These are phyloP conservation scores for Verticillium isaacii DNA, from an alignment of 2,329 filamentous ascomycete species.

Conservation along the genomic window DNA sequence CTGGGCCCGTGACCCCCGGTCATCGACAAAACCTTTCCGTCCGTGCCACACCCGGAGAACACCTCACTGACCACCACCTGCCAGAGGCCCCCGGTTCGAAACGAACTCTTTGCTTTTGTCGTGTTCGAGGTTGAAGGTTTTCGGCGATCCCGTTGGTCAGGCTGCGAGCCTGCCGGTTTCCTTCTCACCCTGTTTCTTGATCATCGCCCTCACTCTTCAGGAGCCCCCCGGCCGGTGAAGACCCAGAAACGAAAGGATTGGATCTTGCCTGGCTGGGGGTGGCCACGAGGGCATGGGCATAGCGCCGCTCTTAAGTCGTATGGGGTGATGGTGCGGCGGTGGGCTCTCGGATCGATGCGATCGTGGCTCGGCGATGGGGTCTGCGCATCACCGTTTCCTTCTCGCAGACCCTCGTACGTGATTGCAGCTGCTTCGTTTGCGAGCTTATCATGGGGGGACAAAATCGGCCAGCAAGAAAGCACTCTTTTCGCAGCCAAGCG, in stretches of 20 bases:
- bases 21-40: background rate
- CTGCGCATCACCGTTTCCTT: background rate
- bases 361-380: background rate
- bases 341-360: background rate
- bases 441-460: background rate
- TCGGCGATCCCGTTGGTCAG: background rate
- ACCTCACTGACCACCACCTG: background rate
- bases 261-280: background rate
- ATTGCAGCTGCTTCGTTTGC: background rate
- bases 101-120: slow-evolving; percentile 1
- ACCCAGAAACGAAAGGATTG: no score
- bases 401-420: background rate
- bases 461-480: background rate
- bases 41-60: background rate
- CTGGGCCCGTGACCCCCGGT: background rate
- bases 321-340: background rate
- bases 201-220: background rate
- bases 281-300: background rate
- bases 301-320: background rate
- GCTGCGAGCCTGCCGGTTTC: background rate
- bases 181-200: background rate
- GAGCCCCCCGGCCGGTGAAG: no score
- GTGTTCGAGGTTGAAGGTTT: background rate
- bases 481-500: background rate
- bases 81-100: background rate